Evolutionary conservation across 495 filamentous ascomycete species (phyloP), one percentile per base, ranked within the genome.

Genomic region (Podospora anserina): DNA sequence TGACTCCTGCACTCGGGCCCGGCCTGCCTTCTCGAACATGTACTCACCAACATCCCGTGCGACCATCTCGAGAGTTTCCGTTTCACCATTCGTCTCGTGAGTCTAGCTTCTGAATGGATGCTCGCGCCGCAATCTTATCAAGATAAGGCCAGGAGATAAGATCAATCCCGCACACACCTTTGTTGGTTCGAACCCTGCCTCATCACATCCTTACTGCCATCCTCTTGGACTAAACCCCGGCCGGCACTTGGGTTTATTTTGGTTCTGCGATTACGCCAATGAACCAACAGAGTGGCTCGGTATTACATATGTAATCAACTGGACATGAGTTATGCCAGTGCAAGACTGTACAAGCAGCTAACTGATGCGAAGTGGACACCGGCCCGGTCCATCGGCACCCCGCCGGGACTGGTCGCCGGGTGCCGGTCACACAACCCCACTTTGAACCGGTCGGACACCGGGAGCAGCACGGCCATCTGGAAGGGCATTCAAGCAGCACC

Each of bases 181-280:
- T 26, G 55, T 58, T 58, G 55, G 55, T 58, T 58, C 13, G 55
- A 58, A 26, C 23, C 23, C 55, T 23, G 55, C 55, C 23, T 58
- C 55, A 58, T 15, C 23, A 20, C 55, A 20, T 19, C 3, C 23
- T 58, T 18, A 58, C 55, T 58, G 55, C 55, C 55, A 19, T 58
- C 23, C 55, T 58, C 9, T 5, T 58, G 55, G 55, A 26, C 55
- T 49, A 11, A 2, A 49, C 13, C 9, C 39, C 39, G 9, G 39
- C 55, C 55, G 55, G 55, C 55, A 58, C 55, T 58, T 58, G 55
- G 23, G 55, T 58, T 58, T 58, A 58, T 58, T 58, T 58, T 20
- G 2, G 23, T 58, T 49, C 39, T 58, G 55, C 23, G 5, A 58
- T 49, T 58, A 58, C 19, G 23, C 55, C n/a, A 58, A 20, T 4